Base-by-base conservation (phyloP, 805 yeast genomes). In the Nakazawaea ernobii region DNA sequence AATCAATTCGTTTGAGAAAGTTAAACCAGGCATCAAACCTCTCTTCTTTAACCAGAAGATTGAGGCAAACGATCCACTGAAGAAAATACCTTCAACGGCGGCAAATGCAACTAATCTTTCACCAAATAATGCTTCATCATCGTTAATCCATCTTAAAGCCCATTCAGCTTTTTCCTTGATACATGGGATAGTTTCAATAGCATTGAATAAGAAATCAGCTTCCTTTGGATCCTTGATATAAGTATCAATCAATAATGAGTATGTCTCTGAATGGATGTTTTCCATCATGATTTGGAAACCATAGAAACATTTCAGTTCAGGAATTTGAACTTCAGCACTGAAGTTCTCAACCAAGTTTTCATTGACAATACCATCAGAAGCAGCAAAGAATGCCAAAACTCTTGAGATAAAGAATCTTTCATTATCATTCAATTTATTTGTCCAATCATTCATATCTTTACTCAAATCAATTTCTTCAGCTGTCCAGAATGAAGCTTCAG, bases 241-340 rank as follows among this genome's bases (percentile, higher is more conserved):
- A 33, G 97, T 82, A 67, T 92, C 99, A 58, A 92, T 89, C 65
- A 94, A 80, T 57, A 94, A 74, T 7, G 98, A 92, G 74, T 92
- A 92, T 41, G 97, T 94, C 74, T 92, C 99, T 24, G 97, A 84
- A 70, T 92, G 99, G 63, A 92, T 94, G 77, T 94, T 92, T 74
- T 92, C 99, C 92, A 94, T 94, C 98, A 91, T 91, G 70, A 92
- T 94, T 75, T 92, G 99, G 87, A 94, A 92, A 42, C 99, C 99
- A 68, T 92, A 92, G 77, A 92, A 94, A 69, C 97, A 91, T 70
- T 92, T 91, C 60, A 98, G 99, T 75, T 92, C 99, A 49, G 99
- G 94, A 55, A 88, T 72, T 70, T 91, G 97, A 52, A 94, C 97
- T 72, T 92, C 98, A 55, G 96, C 96, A 49, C 95, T 84, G 74